These are phyloP conservation scores for Rhodosporidiobolus odoratus DNA, from an alignment of 768 basidiomycete species.

Conservation along the genomic window DNA sequence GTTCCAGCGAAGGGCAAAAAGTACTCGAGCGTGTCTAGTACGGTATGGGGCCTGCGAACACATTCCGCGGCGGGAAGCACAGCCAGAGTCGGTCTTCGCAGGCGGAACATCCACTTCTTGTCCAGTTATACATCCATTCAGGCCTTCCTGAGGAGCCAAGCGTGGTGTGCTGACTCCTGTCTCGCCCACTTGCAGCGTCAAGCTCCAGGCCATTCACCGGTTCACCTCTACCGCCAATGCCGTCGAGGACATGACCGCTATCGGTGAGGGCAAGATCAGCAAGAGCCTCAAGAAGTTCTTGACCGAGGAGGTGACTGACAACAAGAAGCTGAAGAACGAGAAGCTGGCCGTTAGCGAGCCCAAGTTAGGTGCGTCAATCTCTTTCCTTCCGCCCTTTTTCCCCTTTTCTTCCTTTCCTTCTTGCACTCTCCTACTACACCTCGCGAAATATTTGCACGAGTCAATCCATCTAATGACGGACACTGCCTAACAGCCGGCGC, in stretches of 20 bases:
- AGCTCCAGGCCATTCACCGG: constrained; percentile 89
- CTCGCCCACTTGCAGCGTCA: constrained; percentile 57
- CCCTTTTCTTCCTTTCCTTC: neutral
- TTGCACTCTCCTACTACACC: neutral
- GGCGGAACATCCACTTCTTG: too few species aligned
- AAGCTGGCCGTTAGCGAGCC: constrained; percentile 75
- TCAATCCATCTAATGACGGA: too few species aligned
- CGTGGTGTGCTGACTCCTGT: too few species aligned
- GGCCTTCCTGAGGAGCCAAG: too few species aligned
- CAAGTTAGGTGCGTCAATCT: constrained; percentile 66
- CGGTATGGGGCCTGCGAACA: too few species aligned
- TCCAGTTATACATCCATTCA: too few species aligned
- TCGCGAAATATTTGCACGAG: too few species aligned
- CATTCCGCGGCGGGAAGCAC: too few species aligned
- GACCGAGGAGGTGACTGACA: constrained; percentile 62
- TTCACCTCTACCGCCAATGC: constrained; percentile 94
- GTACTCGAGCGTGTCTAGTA: too few species aligned
- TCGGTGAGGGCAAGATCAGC: constrained; percentile 86
- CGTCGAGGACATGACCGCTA: constrained; percentile 89
- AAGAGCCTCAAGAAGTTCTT: constrained; percentile 92
- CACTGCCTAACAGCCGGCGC: constrained; percentile 43
- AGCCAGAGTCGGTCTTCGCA: too few species aligned
- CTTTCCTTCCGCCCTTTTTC: neutral
- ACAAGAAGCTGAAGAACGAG: constrained; percentile 72
- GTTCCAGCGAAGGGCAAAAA: too few species aligned